Conservation (phyloP, 805 yeast species). For the Sugiyamaella mastotermitis region DNA sequence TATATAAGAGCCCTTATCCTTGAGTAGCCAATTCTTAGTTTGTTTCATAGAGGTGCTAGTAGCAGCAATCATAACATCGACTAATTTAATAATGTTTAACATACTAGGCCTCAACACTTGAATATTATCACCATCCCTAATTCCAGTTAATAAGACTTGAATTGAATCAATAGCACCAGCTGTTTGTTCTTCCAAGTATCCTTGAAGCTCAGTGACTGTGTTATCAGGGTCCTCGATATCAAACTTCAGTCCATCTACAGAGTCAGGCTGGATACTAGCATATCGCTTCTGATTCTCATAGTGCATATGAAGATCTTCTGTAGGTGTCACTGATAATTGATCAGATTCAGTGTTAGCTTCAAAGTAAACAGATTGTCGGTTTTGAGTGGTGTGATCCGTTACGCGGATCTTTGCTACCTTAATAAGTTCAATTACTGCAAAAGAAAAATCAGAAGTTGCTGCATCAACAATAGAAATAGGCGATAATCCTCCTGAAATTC, state of each 20-base stretch:
- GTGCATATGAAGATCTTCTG: conserved; percentile 6
- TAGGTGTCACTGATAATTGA: conserved; percentile 8
- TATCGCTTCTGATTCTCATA: not conserved
- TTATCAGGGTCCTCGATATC: conserved; percentile 85
- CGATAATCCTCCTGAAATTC: conserved; percentile 53
- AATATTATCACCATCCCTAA: conserved; percentile 52
- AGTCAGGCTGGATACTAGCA: not conserved
- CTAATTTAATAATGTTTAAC: conserved; percentile 68
- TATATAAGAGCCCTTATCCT: conserved; percentile 89
- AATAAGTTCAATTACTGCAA: conserved; percentile 42
- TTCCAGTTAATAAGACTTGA: conserved; percentile 61
- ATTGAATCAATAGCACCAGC: conserved; percentile 86
- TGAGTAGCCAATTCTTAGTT: conserved; percentile 74
- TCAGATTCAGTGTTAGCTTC: not conserved
- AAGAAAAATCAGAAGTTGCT: conserved; percentile 68
- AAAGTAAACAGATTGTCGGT: not conserved
- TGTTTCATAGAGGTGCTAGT: conserved; percentile 84
- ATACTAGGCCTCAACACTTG: conserved; percentile 71
- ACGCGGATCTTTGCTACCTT: conserved; percentile 26
- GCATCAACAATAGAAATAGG: conserved; percentile 70
- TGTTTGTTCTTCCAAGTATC: conserved; percentile 88
- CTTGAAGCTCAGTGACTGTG: conserved; percentile 73
- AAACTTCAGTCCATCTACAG: conserved; percentile 37
- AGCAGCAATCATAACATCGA: conserved; percentile 83
- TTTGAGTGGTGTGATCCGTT: conserved; percentile 2